phyloP scores from a whole-genome alignment of 2,329 filamentous ascomycete species.

The Conoideocrella luteorostrata region DNA sequence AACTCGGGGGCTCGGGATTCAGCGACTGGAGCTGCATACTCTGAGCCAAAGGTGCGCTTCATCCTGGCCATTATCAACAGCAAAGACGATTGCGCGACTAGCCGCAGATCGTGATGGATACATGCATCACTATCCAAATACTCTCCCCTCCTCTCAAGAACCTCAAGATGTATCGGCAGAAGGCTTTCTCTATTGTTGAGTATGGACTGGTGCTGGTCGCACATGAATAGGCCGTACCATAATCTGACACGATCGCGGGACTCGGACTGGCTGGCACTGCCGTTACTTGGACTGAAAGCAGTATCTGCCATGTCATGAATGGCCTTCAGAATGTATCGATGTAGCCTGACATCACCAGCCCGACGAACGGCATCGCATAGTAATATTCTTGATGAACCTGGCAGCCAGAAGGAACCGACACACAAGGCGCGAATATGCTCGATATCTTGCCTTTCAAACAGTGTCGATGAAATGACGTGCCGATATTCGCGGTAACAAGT shows the following conservation, averaged over 20 bases:
- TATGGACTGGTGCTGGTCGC: conserved; percentile 26
- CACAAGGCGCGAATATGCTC: conserved; percentile 27
- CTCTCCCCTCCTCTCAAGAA: conserved; percentile 1
- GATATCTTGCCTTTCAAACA: conserved; percentile 27
- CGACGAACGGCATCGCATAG: conserved; percentile 30
- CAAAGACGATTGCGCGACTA: conserved; percentile 2
- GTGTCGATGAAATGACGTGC: background rate
- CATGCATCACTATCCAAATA: background rate
- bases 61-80: conserved; percentile 4
- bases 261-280: background rate
- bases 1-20: background rate
- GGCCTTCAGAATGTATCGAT: conserved; percentile 12
- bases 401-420: conserved; percentile 32
- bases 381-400: conserved; percentile 32
- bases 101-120: conserved; percentile 1
- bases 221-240: conserved; percentile 31
- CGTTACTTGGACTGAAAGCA: conserved; percentile 11
- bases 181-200: conserved; percentile 7
- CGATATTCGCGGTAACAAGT: conserved; percentile 5
- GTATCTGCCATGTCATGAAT: background rate
- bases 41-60: conserved; percentile 1
- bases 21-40: background rate
- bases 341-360: conserved; percentile 32
- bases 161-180: background rate
- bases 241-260: conserved; percentile 26